These are phyloP conservation scores for Coprinopsis cinerea DNA, from an alignment of 768 basidiomycete genomes.

Conservation along the genomic window DNA sequence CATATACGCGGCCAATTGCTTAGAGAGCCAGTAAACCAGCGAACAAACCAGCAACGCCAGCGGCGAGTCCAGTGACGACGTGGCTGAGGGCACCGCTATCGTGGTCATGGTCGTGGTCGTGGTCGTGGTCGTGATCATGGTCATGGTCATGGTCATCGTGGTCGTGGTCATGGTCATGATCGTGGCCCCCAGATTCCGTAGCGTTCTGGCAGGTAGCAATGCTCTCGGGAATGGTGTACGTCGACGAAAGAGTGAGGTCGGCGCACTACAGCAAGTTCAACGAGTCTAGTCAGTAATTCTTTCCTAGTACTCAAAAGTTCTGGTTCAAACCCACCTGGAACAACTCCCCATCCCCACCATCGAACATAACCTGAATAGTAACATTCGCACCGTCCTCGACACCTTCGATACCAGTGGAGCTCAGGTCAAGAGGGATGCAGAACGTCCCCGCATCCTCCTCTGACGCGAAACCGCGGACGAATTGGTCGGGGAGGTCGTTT, in stretches of 20 bases:
- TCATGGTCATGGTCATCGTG: slow-evolving; percentile 10
- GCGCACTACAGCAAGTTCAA: neutral
- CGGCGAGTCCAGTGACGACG: neutral
- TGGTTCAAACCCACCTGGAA: slow-evolving; percentile 8
- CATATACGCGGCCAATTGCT: no score
- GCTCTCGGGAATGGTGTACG: neutral
- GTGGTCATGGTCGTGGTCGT: slow-evolving; percentile 12
- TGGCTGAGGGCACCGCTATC: slow-evolving; percentile 7
- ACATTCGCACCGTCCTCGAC: slow-evolving; percentile 15
- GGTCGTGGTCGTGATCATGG: slow-evolving; percentile 8
- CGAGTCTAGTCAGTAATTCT: no score
- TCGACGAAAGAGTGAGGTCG: neutral
- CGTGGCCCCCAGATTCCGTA: neutral
- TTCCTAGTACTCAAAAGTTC: neutral
- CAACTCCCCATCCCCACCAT: slow-evolving; percentile 13
- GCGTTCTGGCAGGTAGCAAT: neutral
- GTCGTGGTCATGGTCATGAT: slow-evolving; percentile 10
- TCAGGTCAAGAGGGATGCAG: slow-evolving; percentile 14
- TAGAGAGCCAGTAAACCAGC: neutral
- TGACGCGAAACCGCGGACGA: slow-evolving; percentile 7
- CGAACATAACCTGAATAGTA: slow-evolving; percentile 16
- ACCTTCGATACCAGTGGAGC: slow-evolving; percentile 11
- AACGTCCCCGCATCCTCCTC: slow-evolving; percentile 11
- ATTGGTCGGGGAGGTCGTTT: slow-evolving; percentile 2
- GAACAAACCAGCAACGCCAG: no score